phyloP scores from a whole-genome alignment of 371 early-diverging fungal genomes.

The Mucor lusitanicus region DNA sequence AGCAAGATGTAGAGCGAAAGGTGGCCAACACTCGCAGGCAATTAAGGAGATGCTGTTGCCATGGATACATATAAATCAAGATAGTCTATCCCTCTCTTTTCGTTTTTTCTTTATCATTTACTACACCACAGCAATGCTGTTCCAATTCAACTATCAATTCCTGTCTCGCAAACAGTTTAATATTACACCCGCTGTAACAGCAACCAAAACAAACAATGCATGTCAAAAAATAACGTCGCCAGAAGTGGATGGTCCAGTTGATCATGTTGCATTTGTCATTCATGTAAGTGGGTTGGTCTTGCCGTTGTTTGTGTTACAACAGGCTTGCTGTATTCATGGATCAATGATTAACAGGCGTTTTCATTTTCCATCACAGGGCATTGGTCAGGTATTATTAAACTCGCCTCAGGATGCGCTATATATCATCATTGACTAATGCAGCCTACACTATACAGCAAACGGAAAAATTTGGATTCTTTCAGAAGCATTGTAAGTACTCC shows the following conservation, averaged over 20 bases:
- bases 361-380: conserved; percentile 42
- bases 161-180: background rate
- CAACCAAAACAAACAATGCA: background rate
- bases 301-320: background rate
- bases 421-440: background rate
- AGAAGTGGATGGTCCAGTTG: conserved; percentile 27
- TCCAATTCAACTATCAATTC: conserved; percentile 8
- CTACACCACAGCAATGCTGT: background rate
- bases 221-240: conserved; percentile 20
- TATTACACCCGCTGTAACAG: background rate
- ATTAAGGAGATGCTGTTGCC: background rate
- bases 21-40: background rate
- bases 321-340: background rate
- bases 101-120: background rate
- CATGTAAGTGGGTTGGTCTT: conserved; percentile 38
- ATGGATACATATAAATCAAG: background rate
- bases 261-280: conserved; percentile 59
- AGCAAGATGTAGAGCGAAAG: background rate
- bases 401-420: background rate
- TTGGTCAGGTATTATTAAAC: conserved; percentile 54
- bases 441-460: conserved; percentile 40
- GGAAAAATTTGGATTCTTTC: conserved; percentile 58
- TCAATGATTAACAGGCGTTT: background rate
- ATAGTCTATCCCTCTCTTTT: background rate
- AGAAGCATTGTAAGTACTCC: conserved; percentile 40